Conservation (phyloP, 179 eudicot species). For the Sideroxylon spinosum region DNA sequence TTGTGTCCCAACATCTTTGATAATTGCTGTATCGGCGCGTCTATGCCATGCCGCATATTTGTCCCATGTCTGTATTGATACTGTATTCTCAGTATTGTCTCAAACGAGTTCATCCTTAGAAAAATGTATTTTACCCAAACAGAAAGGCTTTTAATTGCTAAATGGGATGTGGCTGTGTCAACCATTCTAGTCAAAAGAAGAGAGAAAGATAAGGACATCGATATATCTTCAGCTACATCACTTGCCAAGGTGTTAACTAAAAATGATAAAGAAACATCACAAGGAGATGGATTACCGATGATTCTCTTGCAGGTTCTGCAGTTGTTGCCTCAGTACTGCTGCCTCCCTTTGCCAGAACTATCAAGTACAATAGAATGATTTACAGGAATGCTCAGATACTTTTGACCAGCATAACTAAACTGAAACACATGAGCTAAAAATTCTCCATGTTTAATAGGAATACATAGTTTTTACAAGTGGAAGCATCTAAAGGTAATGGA, state of each 20-base stretch:
- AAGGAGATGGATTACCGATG: slow-evolving; percentile 43
- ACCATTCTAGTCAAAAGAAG: not conserved
- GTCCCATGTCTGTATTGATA: no score
- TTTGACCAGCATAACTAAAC: not conserved
- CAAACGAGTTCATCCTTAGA: not conserved
- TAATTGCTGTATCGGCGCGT: no score
- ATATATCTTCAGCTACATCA: not conserved
- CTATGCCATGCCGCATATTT: no score
- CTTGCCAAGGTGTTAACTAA: not conserved
- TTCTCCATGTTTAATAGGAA: no score
- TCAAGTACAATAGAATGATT: slow-evolving; percentile 16
- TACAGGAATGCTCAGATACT: not conserved
- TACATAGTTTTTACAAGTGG: no score
- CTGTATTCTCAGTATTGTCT: no score
- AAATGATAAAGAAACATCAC: not conserved
- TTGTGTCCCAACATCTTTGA: no score
- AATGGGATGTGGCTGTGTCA: not conserved
- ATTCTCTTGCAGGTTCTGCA: slow-evolving; percentile 69
- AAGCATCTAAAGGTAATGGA: no score
- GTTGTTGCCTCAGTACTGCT: slow-evolving; percentile 63
- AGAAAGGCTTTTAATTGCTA: not conserved
- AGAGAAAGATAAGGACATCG: not conserved
- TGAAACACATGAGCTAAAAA: no score
- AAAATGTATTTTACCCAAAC: not conserved
- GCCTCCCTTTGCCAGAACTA: slow-evolving; percentile 89